phyloP scores from a whole-genome alignment of 1,284 basidiomycete genomes.

The Coniophora puteana region DNA sequence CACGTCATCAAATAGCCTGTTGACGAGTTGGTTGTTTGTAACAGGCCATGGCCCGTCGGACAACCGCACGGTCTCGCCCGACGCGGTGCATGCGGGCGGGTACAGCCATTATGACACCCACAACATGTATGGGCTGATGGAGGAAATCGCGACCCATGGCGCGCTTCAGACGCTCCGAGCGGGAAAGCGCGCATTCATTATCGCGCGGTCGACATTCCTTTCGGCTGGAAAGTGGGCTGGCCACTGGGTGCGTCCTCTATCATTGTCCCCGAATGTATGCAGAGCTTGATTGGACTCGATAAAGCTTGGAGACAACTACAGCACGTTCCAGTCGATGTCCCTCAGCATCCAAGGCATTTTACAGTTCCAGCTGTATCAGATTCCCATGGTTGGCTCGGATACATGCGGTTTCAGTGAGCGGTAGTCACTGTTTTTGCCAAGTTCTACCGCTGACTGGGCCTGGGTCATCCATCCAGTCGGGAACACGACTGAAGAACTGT shows the following conservation, averaged over 20 bases:
- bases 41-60: conserved; percentile 24
- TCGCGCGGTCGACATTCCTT: conserved; percentile 47
- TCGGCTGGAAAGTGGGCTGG: conserved; percentile 62
- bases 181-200: conserved; percentile 39
- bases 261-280: not conserved
- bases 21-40: not conserved
- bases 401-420: conserved; percentile 60
- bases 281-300: not conserved
- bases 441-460: conserved; percentile 4
- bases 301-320: conserved; percentile 72
- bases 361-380: conserved; percentile 75
- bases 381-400: conserved; percentile 76
- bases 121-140: conserved; percentile 40
- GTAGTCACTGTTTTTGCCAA: not conserved
- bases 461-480: conserved; percentile 36
- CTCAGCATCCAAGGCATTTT: conserved; percentile 62
- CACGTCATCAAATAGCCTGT: conserved; percentile 4
- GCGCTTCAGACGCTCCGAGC: conserved; percentile 29
- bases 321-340: conserved; percentile 59
- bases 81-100: conserved; percentile 37
- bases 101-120: conserved; percentile 36
- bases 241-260: conserved; percentile 42
- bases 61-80: conserved; percentile 29
- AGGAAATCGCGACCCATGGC: conserved; percentile 32
- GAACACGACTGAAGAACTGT: conserved; percentile 79